phyloP scores from a whole-genome alignment of 2,329 filamentous ascomycete genomes.

The Ophiosphaerella narmari region DNA sequence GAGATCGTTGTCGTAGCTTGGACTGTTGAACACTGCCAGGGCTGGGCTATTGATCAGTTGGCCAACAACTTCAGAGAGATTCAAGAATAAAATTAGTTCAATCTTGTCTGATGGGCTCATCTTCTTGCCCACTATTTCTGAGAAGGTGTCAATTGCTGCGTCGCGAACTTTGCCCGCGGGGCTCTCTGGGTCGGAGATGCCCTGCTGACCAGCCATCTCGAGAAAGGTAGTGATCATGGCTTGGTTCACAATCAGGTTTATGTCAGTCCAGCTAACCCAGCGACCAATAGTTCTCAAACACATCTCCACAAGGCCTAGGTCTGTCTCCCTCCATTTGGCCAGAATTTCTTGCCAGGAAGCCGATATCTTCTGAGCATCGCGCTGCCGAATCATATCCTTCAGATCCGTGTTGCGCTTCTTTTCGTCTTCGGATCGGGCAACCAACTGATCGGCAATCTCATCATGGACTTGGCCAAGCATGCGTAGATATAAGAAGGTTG shows the following conservation, averaged over 20 bases:
- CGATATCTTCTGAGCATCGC: slow-evolving; percentile 88
- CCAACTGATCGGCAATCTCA: slow-evolving; percentile 91
- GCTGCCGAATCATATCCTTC: slow-evolving; percentile 85
- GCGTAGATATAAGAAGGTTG: slow-evolving; percentile 85
- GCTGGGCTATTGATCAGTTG: slow-evolving; percentile 85
- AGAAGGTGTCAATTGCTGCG: slow-evolving; percentile 91
- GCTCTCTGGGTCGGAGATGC: slow-evolving; percentile 62
- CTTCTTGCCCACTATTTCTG: slow-evolving; percentile 96
- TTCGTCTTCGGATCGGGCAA: slow-evolving; percentile 77
- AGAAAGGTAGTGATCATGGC: slow-evolving; percentile 82
- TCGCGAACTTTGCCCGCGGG: slow-evolving; percentile 76
- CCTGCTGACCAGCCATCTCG: slow-evolving; percentile 78
- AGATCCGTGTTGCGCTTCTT: slow-evolving; percentile 84
- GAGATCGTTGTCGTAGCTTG: slow-evolving; percentile 91
- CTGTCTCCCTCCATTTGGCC: slow-evolving; percentile 69
- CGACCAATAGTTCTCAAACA: slow-evolving; percentile 90
- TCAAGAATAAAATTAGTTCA: slow-evolving; percentile 88
- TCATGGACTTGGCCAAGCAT: slow-evolving; percentile 91
- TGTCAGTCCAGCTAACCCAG: slow-evolving; percentile 99
- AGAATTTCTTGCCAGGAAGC: slow-evolving; percentile 91
- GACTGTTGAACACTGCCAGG: slow-evolving; percentile 76
- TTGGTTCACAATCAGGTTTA: slow-evolving; percentile 83
- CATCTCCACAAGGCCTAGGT: slow-evolving; percentile 79
- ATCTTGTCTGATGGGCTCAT: slow-evolving; percentile 95
- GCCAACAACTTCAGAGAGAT: slow-evolving; percentile 80